These are phyloP conservation scores for Lindgomyces ingoldianus DNA, from an alignment of 495 filamentous ascomycete species.

Conservation along the genomic window DNA sequence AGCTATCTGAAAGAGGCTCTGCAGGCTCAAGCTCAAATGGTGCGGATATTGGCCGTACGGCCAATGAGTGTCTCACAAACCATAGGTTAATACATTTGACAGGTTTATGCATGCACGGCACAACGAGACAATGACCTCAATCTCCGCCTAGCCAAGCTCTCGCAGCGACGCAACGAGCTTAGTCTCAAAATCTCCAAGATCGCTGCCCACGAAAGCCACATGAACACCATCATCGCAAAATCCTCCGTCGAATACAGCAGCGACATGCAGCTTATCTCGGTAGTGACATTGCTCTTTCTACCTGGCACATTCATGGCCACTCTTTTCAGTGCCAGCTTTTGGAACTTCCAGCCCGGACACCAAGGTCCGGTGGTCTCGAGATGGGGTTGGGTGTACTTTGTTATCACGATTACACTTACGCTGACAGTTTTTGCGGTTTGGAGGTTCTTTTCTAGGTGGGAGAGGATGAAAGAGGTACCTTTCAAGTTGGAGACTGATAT, in stretches of 20 bases:
- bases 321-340: background rate
- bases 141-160: background rate
- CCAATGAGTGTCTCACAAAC: no score
- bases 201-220: background rate
- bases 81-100: no score
- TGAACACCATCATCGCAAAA: background rate
- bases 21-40: no score
- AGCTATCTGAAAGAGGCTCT: no score
- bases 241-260: background rate
- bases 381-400: background rate
- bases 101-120: background rate
- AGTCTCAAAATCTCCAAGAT: background rate
- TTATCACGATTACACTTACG: background rate
- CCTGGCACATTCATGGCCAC: background rate
- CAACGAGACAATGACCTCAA: background rate
- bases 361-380: background rate
- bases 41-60: no score
- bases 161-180: background rate
- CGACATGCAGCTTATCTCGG: background rate
- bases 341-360: background rate
- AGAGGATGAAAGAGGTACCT: background rate
- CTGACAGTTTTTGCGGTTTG: background rate
- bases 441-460: background rate
- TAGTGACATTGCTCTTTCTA: background rate
- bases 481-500: background rate